Evolutionary conservation across 495 filamentous ascomycete genomes (phyloP).

Genomic region (Glarea lozoyensis): DNA sequence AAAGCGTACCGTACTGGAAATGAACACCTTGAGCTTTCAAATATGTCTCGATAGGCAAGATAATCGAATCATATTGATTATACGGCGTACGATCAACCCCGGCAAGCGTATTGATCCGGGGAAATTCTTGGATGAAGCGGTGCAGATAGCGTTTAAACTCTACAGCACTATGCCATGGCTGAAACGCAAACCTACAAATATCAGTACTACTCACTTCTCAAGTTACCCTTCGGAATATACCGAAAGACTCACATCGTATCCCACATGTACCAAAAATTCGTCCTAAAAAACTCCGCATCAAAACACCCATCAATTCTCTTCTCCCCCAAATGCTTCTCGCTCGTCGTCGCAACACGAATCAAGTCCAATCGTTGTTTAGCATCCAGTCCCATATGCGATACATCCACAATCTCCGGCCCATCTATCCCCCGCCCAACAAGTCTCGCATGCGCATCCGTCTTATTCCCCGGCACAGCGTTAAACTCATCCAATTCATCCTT

Average conservation of each 20-base stretch:
- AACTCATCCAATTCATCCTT: constrained; percentile 16
- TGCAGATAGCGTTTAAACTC: constrained; percentile 22
- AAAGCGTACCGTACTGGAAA: constrained; percentile 28
- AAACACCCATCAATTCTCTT: constrained; percentile 31
- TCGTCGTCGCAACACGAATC: constrained; percentile 23
- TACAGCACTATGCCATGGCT: constrained; percentile 32
- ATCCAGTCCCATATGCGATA: constrained; percentile 14
- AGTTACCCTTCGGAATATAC: too few species aligned
- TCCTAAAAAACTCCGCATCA: constrained; percentile 28
- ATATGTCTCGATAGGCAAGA: constrained; percentile 29
- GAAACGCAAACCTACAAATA: constrained; percentile 25
- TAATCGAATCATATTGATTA: constrained; percentile 33
- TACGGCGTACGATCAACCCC: constrained; percentile 27
- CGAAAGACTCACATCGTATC: constrained; percentile 28
- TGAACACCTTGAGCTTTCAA: constrained; percentile 32
- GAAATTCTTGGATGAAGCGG: constrained; percentile 16
- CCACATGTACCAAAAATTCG: constrained; percentile 31
- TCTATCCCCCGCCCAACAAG: constrained; percentile 7
- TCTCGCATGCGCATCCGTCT: constrained; percentile 9
- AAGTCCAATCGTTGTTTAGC: constrained; percentile 26
- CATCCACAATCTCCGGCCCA: constrained; percentile 12
- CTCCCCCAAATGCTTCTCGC: constrained; percentile 25
- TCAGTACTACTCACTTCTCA: not conserved
- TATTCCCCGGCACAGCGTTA: constrained; percentile 11
- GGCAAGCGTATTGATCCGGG: constrained; percentile 16